Evolutionary conservation across 805 yeast species (phyloP).

Genomic region (Wickerhamiella parazyma): DNA sequence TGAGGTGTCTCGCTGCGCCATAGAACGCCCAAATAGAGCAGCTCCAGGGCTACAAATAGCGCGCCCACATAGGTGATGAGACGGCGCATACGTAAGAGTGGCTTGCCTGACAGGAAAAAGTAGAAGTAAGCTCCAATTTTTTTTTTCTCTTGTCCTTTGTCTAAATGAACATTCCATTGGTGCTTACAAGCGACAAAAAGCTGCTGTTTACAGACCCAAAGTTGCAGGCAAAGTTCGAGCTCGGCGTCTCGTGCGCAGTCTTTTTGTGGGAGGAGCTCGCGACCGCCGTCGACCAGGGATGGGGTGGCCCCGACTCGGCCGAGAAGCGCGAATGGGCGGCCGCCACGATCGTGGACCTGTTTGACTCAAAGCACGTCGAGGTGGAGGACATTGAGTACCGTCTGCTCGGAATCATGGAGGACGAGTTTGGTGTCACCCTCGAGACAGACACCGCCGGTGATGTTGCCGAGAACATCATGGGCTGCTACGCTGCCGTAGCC

Average conservation of each 20-base stretch:
- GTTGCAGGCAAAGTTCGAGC: conserved; percentile 75
- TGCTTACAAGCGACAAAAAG: conserved; percentile 11
- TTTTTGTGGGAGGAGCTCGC: conserved; percentile 78
- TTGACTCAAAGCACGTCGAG: conserved; percentile 53
- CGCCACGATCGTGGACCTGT: conserved; percentile 67
- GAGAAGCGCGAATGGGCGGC: conserved; percentile 95
- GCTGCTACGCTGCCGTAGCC: conserved; percentile 51
- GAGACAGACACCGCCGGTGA: conserved; percentile 81
- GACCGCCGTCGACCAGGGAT: conserved; percentile 77
- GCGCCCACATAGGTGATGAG: conserved; percentile 3
- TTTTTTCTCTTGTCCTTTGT: no score
- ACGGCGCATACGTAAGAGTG: neutral
- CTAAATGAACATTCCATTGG: neutral
- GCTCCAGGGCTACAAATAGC: neutral
- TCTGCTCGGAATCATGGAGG: conserved; percentile 77
- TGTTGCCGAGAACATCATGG: conserved; percentile 53
- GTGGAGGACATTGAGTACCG: conserved; percentile 72
- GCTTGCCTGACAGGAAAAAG: no score
- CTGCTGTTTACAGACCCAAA: conserved; percentile 33
- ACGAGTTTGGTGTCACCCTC: conserved; percentile 78
- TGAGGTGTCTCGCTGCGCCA: no score
- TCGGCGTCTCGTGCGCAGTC: conserved; percentile 86
- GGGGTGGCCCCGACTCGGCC: conserved; percentile 91
- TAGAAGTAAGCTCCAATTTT: no score
- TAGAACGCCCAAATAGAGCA: neutral